These are phyloP conservation scores for Eremothecium coryli DNA, from an alignment of 1,139 yeast genomes.

Conservation along the genomic window DNA sequence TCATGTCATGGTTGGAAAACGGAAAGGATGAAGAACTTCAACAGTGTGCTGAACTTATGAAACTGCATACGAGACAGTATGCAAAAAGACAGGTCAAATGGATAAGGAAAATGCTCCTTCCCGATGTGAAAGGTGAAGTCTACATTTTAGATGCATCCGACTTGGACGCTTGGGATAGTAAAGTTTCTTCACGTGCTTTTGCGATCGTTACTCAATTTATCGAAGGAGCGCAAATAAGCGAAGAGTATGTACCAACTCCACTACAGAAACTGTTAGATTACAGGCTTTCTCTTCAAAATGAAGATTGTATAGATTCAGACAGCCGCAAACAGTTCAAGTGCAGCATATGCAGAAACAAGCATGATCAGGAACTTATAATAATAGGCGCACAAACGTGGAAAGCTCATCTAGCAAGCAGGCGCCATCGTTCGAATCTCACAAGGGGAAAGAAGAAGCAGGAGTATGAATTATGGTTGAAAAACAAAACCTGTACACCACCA, in stretches of 20 bases:
- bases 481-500: slow-evolving; percentile 9
- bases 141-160: slow-evolving; percentile 73
- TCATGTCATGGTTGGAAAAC: slow-evolving; percentile 62
- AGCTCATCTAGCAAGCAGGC: slow-evolving; percentile 54
- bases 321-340: slow-evolving; percentile 47
- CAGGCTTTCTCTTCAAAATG: slow-evolving; percentile 11
- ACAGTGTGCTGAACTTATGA: slow-evolving; percentile 65
- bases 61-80: slow-evolving; percentile 72
- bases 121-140: slow-evolving; percentile 61
- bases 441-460: slow-evolving; percentile 37
- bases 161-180: slow-evolving; percentile 46
- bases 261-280: slow-evolving; percentile 33
- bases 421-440: slow-evolving; percentile 44
- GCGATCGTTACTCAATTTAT: slow-evolving; percentile 41
- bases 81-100: slow-evolving; percentile 90
- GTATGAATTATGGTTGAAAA: slow-evolving; percentile 35
- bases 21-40: slow-evolving; percentile 30
- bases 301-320: slow-evolving; percentile 8
- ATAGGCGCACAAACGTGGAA: slow-evolving; percentile 70
- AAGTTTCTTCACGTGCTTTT: slow-evolving; percentile 50
- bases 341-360: slow-evolving; percentile 50
- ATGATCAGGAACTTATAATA: slow-evolving; percentile 49
- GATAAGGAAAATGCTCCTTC: slow-evolving; percentile 65
- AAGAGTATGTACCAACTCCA: slow-evolving; percentile 38
- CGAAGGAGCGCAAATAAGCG: slow-evolving; percentile 13